Evolutionary conservation across 768 basidiomycete species (phyloP).

Genomic region (Leccinum sublutescens): DNA sequence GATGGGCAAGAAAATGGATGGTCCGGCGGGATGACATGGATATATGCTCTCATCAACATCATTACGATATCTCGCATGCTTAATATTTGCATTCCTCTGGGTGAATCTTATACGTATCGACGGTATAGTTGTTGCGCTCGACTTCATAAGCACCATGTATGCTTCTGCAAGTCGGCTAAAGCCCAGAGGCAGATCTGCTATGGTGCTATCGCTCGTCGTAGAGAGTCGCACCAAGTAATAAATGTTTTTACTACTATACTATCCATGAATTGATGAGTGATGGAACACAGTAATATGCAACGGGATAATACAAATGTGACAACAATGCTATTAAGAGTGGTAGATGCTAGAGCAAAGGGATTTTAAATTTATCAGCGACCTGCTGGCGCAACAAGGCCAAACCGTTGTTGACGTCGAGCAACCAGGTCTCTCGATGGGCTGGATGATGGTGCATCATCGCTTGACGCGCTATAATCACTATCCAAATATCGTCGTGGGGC

Average conservation of each 20-base stretch:
- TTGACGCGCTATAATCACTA: slow-evolving; percentile 38
- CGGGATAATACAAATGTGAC: slow-evolving; percentile 25
- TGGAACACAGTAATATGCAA: slow-evolving; percentile 21
- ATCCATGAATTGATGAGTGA: not conserved
- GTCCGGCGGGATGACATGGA: slow-evolving; percentile 3
- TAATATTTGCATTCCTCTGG: slow-evolving; percentile 30
- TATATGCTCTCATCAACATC: not conserved
- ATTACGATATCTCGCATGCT: slow-evolving; percentile 41
- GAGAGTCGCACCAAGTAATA: too few species aligned
- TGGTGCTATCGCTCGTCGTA: too few species aligned
- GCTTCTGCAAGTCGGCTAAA: too few species aligned
- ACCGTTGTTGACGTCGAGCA: slow-evolving; percentile 39
- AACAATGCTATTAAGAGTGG: slow-evolving; percentile 8
- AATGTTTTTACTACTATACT: not conserved
- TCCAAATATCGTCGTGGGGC: slow-evolving; percentile 41
- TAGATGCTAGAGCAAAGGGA: slow-evolving; percentile 20
- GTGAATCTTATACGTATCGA: not conserved
- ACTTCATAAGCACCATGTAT: too few species aligned
- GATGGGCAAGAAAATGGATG: slow-evolving; percentile 37
- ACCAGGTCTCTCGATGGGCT: slow-evolving; percentile 50
- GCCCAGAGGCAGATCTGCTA: too few species aligned
- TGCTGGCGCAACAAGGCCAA: slow-evolving; percentile 10
- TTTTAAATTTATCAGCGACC: slow-evolving; percentile 10
- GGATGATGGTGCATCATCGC: slow-evolving; percentile 47
- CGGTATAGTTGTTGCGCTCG: not conserved